Evolutionary conservation across 2,329 filamentous ascomycete species (phyloP).

Genomic region (Hypoxylon sp.): DNA sequence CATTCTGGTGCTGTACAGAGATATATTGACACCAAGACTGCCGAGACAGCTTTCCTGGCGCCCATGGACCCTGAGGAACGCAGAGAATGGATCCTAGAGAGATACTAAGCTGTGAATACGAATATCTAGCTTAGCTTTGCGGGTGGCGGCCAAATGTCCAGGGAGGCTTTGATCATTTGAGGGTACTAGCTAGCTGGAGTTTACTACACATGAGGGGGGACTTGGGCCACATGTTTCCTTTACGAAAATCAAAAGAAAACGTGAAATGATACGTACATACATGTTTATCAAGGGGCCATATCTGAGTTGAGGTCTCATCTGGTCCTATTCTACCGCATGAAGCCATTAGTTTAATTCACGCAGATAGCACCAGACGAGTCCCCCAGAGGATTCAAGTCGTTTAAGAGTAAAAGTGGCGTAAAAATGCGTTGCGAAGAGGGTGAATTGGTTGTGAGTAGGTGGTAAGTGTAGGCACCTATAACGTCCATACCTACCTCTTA

Average conservation of each 20-base stretch:
- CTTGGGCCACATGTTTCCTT: not conserved
- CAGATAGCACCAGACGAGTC: no score
- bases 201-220: not conserved
- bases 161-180: conserved; percentile 1
- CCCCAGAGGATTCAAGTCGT: no score
- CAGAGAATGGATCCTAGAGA: conserved; percentile 2
- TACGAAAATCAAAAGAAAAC: not conserved
- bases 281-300: no score
- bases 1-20: not conserved
- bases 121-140: not conserved
- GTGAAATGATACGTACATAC: no score
- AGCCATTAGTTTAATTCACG: no score
- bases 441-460: no score
- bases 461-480: no score
- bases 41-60: not conserved
- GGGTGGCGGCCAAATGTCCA: not conserved
- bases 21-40: not conserved
- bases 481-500: no score
- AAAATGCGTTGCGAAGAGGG: no score
- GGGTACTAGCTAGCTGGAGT: not conserved
- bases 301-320: no score
- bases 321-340: no score
- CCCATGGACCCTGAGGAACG: not conserved
- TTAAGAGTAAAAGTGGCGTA: no score
- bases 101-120: not conserved